These are phyloP conservation scores for Wickerhamomyces subpelliculosus DNA, from an alignment of 805 yeast genomes.

Conservation along the genomic window DNA sequence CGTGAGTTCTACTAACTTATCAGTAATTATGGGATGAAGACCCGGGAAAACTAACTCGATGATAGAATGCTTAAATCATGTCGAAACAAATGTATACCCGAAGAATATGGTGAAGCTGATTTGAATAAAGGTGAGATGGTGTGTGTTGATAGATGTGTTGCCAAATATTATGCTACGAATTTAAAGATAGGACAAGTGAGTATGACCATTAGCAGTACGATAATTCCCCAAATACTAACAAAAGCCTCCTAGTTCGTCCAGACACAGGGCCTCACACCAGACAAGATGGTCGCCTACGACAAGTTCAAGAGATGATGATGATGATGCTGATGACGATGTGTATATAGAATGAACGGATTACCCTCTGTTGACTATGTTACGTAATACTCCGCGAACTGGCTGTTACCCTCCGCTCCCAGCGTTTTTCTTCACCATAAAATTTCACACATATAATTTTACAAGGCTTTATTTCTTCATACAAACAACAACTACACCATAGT, in stretches of 20 bases:
- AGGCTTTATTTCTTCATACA: background rate
- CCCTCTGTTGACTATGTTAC: background rate
- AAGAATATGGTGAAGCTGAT: constrained; percentile 80
- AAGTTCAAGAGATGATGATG: constrained; percentile 3
- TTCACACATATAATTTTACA: background rate
- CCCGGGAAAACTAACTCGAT: background rate
- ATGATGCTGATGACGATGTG: background rate
- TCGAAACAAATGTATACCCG: constrained; percentile 71
- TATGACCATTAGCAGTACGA: background rate
- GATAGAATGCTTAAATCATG: constrained; percentile 55
- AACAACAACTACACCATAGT: background rate
- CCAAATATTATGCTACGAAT: constrained; percentile 74
- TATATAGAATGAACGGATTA: background rate
- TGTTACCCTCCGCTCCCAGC: background rate
- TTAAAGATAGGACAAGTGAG: constrained; percentile 45
- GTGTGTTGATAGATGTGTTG: constrained; percentile 82
- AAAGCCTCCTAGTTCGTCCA: constrained; percentile 14
- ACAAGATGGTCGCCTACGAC: constrained; percentile 15
- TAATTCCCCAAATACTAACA: constrained; percentile 6
- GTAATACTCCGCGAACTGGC: background rate
- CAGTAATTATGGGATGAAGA: too few species aligned
- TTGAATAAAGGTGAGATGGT: constrained; percentile 75
- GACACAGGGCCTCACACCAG: constrained; percentile 16
- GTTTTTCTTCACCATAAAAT: background rate
- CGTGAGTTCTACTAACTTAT: too few species aligned